These are phyloP conservation scores for Bromus sterilis DNA, from an alignment of 176 grass and related monocot genomes.

Conservation along the genomic window DNA sequence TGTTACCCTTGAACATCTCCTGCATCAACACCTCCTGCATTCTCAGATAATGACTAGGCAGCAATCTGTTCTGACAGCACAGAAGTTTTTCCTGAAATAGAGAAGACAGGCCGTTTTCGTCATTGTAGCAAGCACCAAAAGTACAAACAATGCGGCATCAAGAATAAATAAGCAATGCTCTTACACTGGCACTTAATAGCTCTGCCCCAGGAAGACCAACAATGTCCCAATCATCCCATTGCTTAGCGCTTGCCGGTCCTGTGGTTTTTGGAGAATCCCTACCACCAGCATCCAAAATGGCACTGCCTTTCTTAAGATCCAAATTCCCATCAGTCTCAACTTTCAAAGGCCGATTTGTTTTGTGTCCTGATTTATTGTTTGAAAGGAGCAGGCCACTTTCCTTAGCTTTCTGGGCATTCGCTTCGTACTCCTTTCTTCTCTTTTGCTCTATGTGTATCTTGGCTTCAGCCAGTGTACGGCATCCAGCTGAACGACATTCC, in stretches of 20 bases:
- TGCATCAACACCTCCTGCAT: conserved; percentile 86
- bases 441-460: conserved; percentile 86
- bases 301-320: conserved; percentile 63
- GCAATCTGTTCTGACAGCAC: conserved; percentile 72
- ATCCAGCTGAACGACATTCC: conserved; percentile 85
- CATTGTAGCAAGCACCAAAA: neutral
- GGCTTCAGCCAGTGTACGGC: conserved; percentile 71
- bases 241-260: conserved; percentile 30
- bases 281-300: conserved; percentile 41
- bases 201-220: conserved; percentile 83
- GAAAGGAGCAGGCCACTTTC: conserved; percentile 42
- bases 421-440: conserved; percentile 58
- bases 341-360: conserved; percentile 54
- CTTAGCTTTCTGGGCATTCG: conserved; percentile 58
- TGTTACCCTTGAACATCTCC: conserved; percentile 79
- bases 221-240: conserved; percentile 92
- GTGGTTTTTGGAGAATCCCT: conserved; percentile 51
- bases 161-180: conserved; percentile 12
- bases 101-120: neutral
- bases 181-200: conserved; percentile 74
- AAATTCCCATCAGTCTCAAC: conserved; percentile 58
- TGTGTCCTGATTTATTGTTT: conserved; percentile 58
- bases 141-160: neutral
- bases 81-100: conserved; percentile 69
- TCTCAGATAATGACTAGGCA: conserved; percentile 77